These are phyloP conservation scores for Athelia sp. DNA, from an alignment of 1,284 basidiomycete genomes.

Conservation along the genomic window DNA sequence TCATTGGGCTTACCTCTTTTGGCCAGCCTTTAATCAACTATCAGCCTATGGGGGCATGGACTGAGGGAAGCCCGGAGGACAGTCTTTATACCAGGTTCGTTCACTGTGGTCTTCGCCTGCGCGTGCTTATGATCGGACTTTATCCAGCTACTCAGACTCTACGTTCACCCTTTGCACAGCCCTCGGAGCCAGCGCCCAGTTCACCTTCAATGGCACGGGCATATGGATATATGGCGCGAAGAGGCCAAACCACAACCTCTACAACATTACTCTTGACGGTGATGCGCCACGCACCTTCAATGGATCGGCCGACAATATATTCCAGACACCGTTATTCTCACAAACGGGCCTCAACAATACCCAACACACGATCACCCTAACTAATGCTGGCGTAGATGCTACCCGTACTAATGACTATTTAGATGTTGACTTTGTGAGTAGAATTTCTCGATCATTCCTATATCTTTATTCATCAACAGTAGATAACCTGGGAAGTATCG, in stretches of 20 bases:
- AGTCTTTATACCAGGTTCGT: not conserved
- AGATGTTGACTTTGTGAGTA: slow-evolving; percentile 18
- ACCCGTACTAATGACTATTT: not conserved
- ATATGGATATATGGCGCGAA: slow-evolving; percentile 28
- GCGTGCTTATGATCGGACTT: too few species aligned
- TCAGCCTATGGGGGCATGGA: not conserved
- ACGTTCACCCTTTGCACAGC: slow-evolving; percentile 24
- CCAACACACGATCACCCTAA: slow-evolving; percentile 7
- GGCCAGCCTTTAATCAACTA: not conserved
- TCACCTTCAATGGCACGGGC: slow-evolving; percentile 28
- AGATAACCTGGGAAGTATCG: slow-evolving; percentile 18
- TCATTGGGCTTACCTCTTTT: too few species aligned
- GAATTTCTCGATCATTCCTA: not conserved
- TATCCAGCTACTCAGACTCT: slow-evolving; percentile 18
- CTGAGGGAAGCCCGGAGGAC: not conserved
- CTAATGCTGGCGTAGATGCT: slow-evolving; percentile 5
- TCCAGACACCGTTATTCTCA: slow-evolving; percentile 8
- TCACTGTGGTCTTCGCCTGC: too few species aligned
- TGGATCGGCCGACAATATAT: slow-evolving; percentile 1
- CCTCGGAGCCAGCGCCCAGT: slow-evolving; percentile 20
- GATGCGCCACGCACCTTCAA: not conserved
- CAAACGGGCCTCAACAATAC: slow-evolving; percentile 3
- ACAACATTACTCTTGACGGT: slow-evolving; percentile 11
- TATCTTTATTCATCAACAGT: not conserved
- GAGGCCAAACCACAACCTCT: slow-evolving; percentile 23